Conservation (phyloP, 768 basidiomycete species). For the Rhodosporidiobolus sp. region DNA sequence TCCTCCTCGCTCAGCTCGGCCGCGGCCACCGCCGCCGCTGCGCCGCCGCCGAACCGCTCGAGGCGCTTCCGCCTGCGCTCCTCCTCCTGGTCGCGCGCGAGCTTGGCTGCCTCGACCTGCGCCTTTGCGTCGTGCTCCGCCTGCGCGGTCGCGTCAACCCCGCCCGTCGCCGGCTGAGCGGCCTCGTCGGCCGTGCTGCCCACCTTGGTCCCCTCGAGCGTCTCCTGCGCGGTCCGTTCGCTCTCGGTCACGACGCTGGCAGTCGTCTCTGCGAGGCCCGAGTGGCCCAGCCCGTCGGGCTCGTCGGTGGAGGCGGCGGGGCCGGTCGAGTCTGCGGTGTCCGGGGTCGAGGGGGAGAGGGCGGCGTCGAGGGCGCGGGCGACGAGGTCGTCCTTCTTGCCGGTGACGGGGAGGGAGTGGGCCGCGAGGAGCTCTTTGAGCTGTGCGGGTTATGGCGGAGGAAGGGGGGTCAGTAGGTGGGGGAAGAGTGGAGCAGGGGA, state of each 20-base stretch:
- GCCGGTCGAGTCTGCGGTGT: conserved; percentile 13
- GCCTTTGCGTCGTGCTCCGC: background rate
- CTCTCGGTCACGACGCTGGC: background rate
- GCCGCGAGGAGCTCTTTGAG: conserved; percentile 34
- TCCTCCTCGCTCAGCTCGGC: conserved; percentile 4
- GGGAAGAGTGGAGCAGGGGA: background rate
- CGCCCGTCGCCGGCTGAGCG: background rate
- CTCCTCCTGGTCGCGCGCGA: conserved; percentile 12
- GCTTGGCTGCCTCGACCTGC: background rate
- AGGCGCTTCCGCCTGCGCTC: conserved; percentile 16
- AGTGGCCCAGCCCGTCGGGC: conserved; percentile 9
- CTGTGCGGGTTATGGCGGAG: conserved; percentile 8
- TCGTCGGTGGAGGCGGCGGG: conserved; percentile 16
- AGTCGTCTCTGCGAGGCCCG: background rate
- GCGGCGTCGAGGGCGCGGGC: conserved; percentile 36
- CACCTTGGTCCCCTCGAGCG: background rate
- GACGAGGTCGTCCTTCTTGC: conserved; percentile 46
- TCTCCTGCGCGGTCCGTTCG: background rate
- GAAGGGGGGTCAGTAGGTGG: background rate
- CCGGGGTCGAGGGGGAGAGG: conserved; percentile 3
- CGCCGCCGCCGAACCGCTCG: conserved; percentile 37
- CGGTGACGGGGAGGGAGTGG: conserved; percentile 36
- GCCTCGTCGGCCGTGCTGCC: background rate
- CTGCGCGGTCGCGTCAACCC: background rate
- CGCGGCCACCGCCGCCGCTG: background rate